Evolutionary conservation across 2,329 filamentous ascomycete genomes (phyloP), one percentile per base, ranked within the genome.

Genomic region (Cordyceps cateniannulata): DNA sequence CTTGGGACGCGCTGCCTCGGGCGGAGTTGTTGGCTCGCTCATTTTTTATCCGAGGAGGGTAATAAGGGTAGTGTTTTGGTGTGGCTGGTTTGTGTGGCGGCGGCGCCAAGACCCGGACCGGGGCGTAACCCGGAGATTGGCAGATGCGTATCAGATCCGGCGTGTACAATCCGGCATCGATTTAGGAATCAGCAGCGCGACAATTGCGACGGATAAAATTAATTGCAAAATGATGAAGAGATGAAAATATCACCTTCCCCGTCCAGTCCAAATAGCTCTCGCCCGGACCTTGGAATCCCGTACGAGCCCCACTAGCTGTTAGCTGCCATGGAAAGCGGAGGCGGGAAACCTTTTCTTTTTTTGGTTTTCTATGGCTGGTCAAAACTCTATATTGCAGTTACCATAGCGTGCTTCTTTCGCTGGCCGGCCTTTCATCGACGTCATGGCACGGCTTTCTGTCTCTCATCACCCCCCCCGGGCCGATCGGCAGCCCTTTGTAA

Each of bases 1-100:
- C 59, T 60, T 54, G 51, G 59, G 59, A 16, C 59, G 59, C n/a
- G 50, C 38, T 8, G 38, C 38, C 18, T 44, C n/a, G 45, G 57
- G 5, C 8, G 32, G 55, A 5, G 35, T 59, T 14, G 47, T 44
- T 8, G 56, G 56, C 20, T 44, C 47, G 25, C 56, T 59, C 56
- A 59, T 59, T 44, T 27, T 40, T n/a, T 25, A 27, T 25, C 45
- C 22, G 4, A 9, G 18, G 45, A 5, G 22, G 27, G 42, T 6
- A n/a, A n/a, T n/a, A n/a, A n/a, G n/a, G n/a, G n/a, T 2, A 12
- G 32, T 35, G 10, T 9, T 35, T 35, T 12, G 20, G 44, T 6
- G 18, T 58, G 27, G 54, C 7, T n/a, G n/a, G n/a, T 18, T 38
- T 40, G 12, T 25, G 16, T 27, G 29, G 25, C n/a, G 29, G 20